Percentiles rank a stretch among this genome's conserved stretches.
Conservation (phyloP, 2,329 filamentous ascomycete species). For the Pseudopithomyces maydicus region DNA sequence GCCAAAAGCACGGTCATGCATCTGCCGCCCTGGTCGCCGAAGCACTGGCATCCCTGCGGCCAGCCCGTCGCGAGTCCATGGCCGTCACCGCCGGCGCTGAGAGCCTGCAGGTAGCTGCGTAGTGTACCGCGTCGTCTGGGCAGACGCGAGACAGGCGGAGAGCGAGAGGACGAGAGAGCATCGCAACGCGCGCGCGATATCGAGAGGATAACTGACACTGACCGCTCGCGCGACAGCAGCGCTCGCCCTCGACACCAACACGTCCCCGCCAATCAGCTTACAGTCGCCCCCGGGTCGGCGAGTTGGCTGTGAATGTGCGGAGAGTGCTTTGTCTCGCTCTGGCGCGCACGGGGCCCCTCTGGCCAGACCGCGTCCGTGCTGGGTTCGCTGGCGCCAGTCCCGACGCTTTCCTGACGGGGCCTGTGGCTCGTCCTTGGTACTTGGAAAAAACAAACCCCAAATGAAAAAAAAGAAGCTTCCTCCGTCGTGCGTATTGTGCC, state of each 20-base stretch:
- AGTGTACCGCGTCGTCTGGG: too few relatives aligned
- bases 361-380: slow-evolving; percentile 45
- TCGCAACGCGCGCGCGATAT: neutral
- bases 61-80: slow-evolving; percentile 14
- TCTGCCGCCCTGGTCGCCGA: slow-evolving; percentile 34
- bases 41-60: slow-evolving; percentile 16
- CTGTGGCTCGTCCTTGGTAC: slow-evolving; percentile 39
- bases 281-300: slow-evolving; percentile 13
- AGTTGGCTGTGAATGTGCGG: slow-evolving; percentile 14
- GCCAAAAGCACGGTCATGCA: slow-evolving; percentile 28
- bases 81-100: neutral
- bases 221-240: neutral
- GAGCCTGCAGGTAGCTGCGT: too few relatives aligned
- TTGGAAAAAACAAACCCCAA: slow-evolving; percentile 38
- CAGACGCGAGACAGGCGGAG: too few relatives aligned
- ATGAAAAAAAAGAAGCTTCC: slow-evolving; percentile 7
- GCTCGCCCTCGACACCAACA: neutral
- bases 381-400: slow-evolving; percentile 42
- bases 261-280: neutral
- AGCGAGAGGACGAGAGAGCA: too few relatives aligned
- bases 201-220: too few relatives aligned
- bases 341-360: slow-evolving; percentile 23
- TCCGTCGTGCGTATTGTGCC: slow-evolving; percentile 29
- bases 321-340: slow-evolving; percentile 35
- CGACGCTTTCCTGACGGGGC: slow-evolving; percentile 33